Base-by-base conservation (phyloP, 164 flowering plant species). In the Magnolia changhungtana region DNA sequence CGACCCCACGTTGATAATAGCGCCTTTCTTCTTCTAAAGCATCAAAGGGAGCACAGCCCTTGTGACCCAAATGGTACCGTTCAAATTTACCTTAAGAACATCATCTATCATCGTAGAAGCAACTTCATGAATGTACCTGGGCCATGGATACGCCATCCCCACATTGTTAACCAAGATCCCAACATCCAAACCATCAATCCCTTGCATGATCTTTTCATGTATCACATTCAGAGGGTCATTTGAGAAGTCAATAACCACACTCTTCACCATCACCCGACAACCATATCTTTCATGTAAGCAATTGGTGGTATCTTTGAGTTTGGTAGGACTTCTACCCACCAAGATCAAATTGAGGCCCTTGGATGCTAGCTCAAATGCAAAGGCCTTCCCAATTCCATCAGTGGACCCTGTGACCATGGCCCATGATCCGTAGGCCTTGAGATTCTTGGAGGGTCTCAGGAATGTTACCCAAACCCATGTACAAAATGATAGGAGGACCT, bases 401-500 rank as follows among this genome's bases (percentile, higher is more conserved):
- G 98, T 90, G 7, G 94, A 86, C 7, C 91, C 98, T 37, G 98
- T 94, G 11, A 94, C 83, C 0, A 94, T 79, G 0, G 94, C 98
- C 98, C 98, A 94, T 2, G 98, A 89, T 0, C 98, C 98, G 74
- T 91, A 94, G 31, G 81, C 83, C 76, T 83, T 88, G 73, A 94
- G 86, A 75, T 92, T 87, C 85, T 94, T 94, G 8, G 83, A 72
- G 20, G 94, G 89, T 77, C 97, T 81, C 68, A 94, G 84, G 80
- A 94, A 89, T 72, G 76, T 79, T 64, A 86, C 88, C 79, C 86
- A 92, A 49, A 90, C 84, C 89, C 91, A 90, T 31, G 59, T 84
- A 80, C 90, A 85, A 37, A 88, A 10, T 11, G 80, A 67, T 21
- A 82, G 49, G 18, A 76, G 68, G 58, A 70, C 66, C 45, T 78